phyloP scores from a whole-genome alignment of 2,329 filamentous ascomycete genomes.

The Geosmithia putterillii region DNA sequence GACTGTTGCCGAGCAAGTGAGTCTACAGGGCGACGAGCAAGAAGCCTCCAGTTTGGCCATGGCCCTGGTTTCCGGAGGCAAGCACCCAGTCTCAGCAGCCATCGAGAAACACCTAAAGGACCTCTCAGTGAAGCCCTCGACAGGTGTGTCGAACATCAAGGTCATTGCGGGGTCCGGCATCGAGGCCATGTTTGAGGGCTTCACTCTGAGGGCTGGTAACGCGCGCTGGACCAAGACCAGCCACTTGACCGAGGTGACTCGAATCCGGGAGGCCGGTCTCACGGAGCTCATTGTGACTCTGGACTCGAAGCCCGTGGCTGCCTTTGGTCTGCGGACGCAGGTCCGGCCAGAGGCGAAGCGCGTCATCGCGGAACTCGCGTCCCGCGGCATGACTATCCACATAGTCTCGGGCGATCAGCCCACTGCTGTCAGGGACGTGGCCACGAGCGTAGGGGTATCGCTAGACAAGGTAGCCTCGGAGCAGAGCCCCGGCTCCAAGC shows the following conservation, averaged over 20 bases:
- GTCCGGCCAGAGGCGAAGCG: slow-evolving; percentile 23
- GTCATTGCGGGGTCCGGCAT: slow-evolving; percentile 27
- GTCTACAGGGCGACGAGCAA: neutral
- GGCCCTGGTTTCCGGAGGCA: slow-evolving; percentile 22
- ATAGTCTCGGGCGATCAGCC: slow-evolving; percentile 45
- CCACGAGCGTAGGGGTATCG: slow-evolving; percentile 21
- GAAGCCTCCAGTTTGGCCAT: slow-evolving; percentile 2
- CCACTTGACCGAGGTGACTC: slow-evolving; percentile 7
- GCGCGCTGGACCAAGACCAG: slow-evolving; percentile 26
- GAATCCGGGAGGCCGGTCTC: slow-evolving; percentile 9
- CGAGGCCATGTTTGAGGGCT: slow-evolving; percentile 17
- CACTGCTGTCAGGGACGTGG: slow-evolving; percentile 30
- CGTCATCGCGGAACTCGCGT: slow-evolving; percentile 31
- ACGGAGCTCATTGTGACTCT: slow-evolving; percentile 14
- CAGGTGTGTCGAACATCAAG: slow-evolving; percentile 13
- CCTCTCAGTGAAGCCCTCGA: slow-evolving; percentile 9
- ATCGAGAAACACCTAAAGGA: slow-evolving; percentile 24
- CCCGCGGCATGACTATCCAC: slow-evolving; percentile 34
- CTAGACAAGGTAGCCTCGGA: slow-evolving; percentile 22
- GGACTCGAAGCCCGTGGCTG: slow-evolving; percentile 19
- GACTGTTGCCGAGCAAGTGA: slow-evolving; percentile 16
- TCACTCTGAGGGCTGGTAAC: slow-evolving; percentile 28
- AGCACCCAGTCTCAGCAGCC: slow-evolving; percentile 33
- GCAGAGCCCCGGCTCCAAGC: slow-evolving; percentile 37
- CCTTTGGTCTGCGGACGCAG: slow-evolving; percentile 33